Evolutionary conservation across 257 asterid genomes (phyloP), one percentile per base, ranked within the genome.

Genomic region (Solanum phureja): DNA sequence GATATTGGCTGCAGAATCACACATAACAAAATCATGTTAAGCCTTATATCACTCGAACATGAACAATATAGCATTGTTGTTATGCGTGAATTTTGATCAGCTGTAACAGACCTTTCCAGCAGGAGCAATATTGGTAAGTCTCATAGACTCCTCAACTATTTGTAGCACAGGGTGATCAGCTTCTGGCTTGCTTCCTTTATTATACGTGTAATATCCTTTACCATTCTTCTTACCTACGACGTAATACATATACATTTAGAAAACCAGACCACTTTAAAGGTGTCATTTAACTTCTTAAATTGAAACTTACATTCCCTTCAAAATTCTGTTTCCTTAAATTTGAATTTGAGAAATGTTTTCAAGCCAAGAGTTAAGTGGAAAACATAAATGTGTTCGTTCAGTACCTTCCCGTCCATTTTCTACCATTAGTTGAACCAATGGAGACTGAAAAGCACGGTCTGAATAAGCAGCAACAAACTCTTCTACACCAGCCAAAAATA

Each of bases 341-440:
- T 18, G 40, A 31, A 49, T 23, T 49, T 2, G 40, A 31, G 33
- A 12, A 75, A 37, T 38, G 24, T 16, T 79, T 46, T 44, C 66
- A 79, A 9, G 85, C 68, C 27, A 29, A 46, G 35, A 81, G 85
- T 81, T 46, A 3, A 27, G 85, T 4, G 85, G 85, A 79, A 79
- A 44, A 14, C 34, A 82, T 38, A 49, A 18, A 31, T 29, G 69
- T 82, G 44, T 29, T 29, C 4, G 31, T 19, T 40, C 60, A 68
- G 27, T 66, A 85, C 87, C 87, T 66, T 37, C 29, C 27, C 60
- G 62, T 52, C 87, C 87, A 68, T 85, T 68, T 68, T 85, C 87
- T 24, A 85, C 66, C 87, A 85, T 66, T 27, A 85, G 87, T 85
- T 68, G 87, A 85, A 85, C 87, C 64, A 85, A 85, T 1, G 87